A percentile compares a stretch with the other conserved stretches of the same genome.
phyloP scores from a whole-genome alignment of 140 eudicot species.

The Erigeron philadelphicus region DNA sequence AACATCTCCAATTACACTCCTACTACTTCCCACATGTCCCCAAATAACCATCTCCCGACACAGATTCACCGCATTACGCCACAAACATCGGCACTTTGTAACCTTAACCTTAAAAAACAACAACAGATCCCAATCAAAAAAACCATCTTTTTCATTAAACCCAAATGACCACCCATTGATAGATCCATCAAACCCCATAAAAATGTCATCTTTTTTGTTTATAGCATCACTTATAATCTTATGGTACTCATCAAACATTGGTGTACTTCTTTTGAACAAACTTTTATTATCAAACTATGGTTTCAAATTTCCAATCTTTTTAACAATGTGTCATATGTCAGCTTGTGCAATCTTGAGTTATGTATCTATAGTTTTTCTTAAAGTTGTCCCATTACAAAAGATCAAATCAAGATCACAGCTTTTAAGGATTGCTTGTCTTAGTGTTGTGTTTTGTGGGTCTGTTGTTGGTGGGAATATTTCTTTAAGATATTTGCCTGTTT shows the following conservation, averaged over 20 bases:
- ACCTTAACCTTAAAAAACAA: not conserved
- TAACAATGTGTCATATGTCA: conserved; percentile 96
- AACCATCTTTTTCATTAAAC: not conserved
- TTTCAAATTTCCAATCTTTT: conserved; percentile 75
- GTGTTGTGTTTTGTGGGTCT: conserved; percentile 81
- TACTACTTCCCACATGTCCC: too few relatives aligned
- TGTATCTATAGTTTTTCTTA: conserved; percentile 62
- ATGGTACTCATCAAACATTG: conserved; percentile 92
- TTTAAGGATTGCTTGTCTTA: conserved; percentile 61
- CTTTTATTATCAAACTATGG: conserved; percentile 75
- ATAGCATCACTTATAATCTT: conserved; percentile 57
- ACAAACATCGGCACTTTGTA: not conserved
- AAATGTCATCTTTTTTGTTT: conserved; percentile 35
- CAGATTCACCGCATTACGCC: conserved; percentile 22
- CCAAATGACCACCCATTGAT: conserved; percentile 12
- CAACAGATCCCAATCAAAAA: conserved; percentile 19
- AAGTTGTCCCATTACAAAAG: conserved; percentile 63
- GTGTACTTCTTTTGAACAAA: conserved; percentile 81
- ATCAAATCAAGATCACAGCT: conserved; percentile 70
- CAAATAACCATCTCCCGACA: conserved; percentile 21
- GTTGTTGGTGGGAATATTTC: conserved; percentile 91
- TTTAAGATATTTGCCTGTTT: conserved; percentile 63
- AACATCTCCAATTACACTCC: conserved; percentile 1
- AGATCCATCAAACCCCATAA: not conserved
- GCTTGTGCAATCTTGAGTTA: conserved; percentile 85